phyloP scores from a whole-genome alignment of 768 basidiomycete species.

The Tephrocybe rancida region DNA sequence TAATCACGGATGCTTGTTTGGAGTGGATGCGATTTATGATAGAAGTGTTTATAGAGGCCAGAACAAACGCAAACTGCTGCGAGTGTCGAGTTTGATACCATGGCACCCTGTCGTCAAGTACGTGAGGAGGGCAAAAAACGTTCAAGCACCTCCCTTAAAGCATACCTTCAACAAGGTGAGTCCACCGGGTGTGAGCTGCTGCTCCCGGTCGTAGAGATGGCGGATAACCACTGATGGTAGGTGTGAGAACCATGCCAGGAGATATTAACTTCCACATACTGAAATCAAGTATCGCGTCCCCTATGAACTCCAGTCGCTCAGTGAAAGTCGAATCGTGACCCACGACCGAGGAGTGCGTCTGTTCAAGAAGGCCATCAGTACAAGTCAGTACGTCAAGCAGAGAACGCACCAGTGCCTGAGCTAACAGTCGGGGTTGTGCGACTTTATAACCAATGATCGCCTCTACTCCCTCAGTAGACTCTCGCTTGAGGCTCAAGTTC shows the following conservation, averaged over 20 bases:
- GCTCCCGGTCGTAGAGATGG: constrained; percentile 67
- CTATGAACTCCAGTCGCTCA: constrained; percentile 82
- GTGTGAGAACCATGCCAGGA: constrained; percentile 10
- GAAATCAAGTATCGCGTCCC: constrained; percentile 86
- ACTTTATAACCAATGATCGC: constrained; percentile 65
- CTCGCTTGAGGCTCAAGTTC: constrained; percentile 44
- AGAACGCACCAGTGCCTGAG: constrained; percentile 68
- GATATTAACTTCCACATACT: constrained; percentile 44
- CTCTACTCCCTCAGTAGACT: constrained; percentile 60
- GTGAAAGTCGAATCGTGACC: constrained; percentile 60
- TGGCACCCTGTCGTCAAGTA: constrained; percentile 58
- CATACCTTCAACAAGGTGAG: constrained; percentile 76
- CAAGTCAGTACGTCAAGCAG: neutral
- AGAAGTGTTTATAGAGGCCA: constrained; percentile 64
- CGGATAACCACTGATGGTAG: constrained; percentile 64
- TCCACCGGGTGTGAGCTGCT: constrained; percentile 70
- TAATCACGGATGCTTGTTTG: constrained; percentile 56
- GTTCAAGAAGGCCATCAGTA: neutral
- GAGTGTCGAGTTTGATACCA: constrained; percentile 82
- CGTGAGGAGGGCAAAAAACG: neutral
- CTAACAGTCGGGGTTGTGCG: constrained; percentile 60
- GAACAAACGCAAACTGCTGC: constrained; percentile 75
- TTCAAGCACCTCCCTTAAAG: neutral
- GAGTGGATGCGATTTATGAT: constrained; percentile 57
- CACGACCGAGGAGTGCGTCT: constrained; percentile 73